phyloP scores from a whole-genome alignment of 1,284 basidiomycete species.

The Peniophora sp. region DNA sequence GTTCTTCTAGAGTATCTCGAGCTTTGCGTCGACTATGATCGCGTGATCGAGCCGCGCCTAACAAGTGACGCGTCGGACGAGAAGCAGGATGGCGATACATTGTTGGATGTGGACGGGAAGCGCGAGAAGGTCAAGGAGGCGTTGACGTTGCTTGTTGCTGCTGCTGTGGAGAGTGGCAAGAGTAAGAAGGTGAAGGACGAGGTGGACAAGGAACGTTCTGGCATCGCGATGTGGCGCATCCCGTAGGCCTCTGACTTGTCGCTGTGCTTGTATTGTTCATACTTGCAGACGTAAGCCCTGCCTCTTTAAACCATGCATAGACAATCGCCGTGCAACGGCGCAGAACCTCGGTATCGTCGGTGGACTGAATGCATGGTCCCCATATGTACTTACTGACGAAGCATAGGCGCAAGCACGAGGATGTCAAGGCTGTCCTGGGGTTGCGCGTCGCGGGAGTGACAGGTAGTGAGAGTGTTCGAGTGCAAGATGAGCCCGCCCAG shows the following conservation, averaged over 20 bases:
- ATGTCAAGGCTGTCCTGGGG: too few relatives aligned
- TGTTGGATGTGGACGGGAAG: constrained; percentile 20
- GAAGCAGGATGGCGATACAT: constrained; percentile 12
- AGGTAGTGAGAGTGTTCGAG: too few relatives aligned
- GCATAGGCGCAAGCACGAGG: too few relatives aligned
- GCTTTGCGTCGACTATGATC: constrained; percentile 54
- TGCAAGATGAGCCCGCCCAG: too few relatives aligned
- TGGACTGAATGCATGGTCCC: too few relatives aligned
- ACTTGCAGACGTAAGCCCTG: too few relatives aligned
- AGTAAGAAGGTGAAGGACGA: constrained; percentile 51
- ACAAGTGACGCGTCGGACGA: constrained; percentile 14
- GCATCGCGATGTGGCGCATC: constrained; percentile 58
- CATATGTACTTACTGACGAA: too few relatives aligned
- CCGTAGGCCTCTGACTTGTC: constrained; percentile 26
- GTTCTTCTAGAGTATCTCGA: constrained; percentile 53
- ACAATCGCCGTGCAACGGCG: too few relatives aligned
- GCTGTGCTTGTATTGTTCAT: too few relatives aligned
- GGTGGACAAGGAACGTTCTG: constrained; percentile 46
- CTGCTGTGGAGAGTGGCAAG: constrained; percentile 41
- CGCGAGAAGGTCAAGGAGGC: constrained; percentile 36
- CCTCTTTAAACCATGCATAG: too few relatives aligned
- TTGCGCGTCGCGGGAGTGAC: too few relatives aligned
- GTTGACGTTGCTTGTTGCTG: constrained; percentile 41
- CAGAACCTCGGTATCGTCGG: too few relatives aligned
- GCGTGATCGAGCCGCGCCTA: constrained; percentile 27